A percentile compares a stretch with the other conserved stretches of the same genome.
These are phyloP conservation scores for Colletotrichum neosansevieriae DNA, from an alignment of 2,329 filamentous ascomycete genomes.

Conservation along the genomic window DNA sequence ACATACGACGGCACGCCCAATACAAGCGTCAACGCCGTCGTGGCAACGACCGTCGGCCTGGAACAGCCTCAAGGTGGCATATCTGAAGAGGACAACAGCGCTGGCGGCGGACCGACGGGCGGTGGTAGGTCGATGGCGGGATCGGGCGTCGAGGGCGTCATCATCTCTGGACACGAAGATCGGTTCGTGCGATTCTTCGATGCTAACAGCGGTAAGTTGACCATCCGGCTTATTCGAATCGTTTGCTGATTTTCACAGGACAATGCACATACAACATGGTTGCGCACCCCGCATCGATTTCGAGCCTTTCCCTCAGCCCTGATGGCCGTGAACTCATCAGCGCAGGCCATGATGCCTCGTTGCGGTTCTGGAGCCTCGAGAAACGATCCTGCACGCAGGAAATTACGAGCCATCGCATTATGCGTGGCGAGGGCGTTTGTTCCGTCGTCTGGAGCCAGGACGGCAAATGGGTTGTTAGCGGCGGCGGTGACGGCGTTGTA, in stretches of 20 bases:
- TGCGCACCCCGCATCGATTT: constrained; percentile 93
- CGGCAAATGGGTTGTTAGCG: constrained; percentile 93
- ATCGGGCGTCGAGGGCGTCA: constrained; percentile 88
- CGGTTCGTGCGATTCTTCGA: constrained; percentile 97
- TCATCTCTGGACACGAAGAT: constrained; percentile 97
- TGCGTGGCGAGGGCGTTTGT: constrained; percentile 96
- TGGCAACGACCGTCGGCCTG: constrained; percentile 85
- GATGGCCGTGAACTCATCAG: constrained; percentile 95
- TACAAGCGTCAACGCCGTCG: constrained; percentile 90
- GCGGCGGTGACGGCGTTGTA: constrained; percentile 93
- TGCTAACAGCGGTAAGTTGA: constrained; percentile 91
- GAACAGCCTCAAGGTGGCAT: constrained; percentile 76
- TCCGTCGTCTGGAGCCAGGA: constrained; percentile 96
- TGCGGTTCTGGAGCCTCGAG: constrained; percentile 97
- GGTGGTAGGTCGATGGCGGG: constrained; percentile 74
- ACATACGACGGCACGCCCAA: constrained; percentile 87
- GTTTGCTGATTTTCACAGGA: constrained; percentile 64
- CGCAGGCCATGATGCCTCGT: constrained; percentile 92
- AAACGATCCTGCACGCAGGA: constrained; percentile 96
- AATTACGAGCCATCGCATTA: constrained; percentile 90
- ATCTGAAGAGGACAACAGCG: constrained; percentile 76
- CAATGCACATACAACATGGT: constrained; percentile 99
- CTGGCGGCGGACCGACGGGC: constrained; percentile 83
- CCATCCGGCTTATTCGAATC: background rate
- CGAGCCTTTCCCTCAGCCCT: constrained; percentile 89